Evolutionary conservation across 805 yeast species (phyloP).

Genomic region (Hanseniaspora occidentalis): DNA sequence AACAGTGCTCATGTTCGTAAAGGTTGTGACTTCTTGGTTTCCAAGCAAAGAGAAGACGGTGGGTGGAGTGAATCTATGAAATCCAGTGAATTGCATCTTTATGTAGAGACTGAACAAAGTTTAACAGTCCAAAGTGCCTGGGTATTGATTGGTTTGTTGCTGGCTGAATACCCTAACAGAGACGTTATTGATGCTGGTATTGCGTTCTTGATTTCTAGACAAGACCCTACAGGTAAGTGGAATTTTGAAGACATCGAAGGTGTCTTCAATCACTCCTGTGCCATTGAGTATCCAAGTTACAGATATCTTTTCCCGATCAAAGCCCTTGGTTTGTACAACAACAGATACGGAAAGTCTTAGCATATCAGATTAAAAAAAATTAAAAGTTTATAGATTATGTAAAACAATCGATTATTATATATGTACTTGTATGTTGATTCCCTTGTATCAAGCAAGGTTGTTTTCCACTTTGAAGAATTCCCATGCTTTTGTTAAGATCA

Average conservation of each 20-base stretch:
- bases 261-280: slow-evolving; percentile 88
- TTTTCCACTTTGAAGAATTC: slow-evolving; percentile 60
- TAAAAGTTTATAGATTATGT: no score
- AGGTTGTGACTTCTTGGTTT: slow-evolving; percentile 78
- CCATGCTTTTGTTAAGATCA: slow-evolving; percentile 81
- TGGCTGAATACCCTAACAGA: slow-evolving; percentile 70
- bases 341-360: slow-evolving; percentile 11
- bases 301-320: slow-evolving; percentile 82
- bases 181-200: slow-evolving; percentile 53
- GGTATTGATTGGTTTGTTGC: slow-evolving; percentile 71
- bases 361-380: no score
- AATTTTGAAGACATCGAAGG: slow-evolving; percentile 80
- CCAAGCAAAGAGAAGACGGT: slow-evolving; percentile 74
- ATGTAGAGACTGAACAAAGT: slow-evolving; percentile 51
- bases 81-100: slow-evolving; percentile 68
- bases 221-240: slow-evolving; percentile 67
- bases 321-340: slow-evolving; percentile 67
- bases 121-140: slow-evolving; percentile 86
- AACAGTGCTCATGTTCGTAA: slow-evolving; percentile 49
- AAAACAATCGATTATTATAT: neutral
- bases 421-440: neutral
- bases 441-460: slow-evolving; percentile 23
- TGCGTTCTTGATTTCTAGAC: slow-evolving; percentile 49
- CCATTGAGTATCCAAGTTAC: slow-evolving; percentile 92
- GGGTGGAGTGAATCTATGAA: slow-evolving; percentile 98